phyloP scores from a whole-genome alignment of 495 filamentous ascomycete species.

The Aspergillus olivimuriae region DNA sequence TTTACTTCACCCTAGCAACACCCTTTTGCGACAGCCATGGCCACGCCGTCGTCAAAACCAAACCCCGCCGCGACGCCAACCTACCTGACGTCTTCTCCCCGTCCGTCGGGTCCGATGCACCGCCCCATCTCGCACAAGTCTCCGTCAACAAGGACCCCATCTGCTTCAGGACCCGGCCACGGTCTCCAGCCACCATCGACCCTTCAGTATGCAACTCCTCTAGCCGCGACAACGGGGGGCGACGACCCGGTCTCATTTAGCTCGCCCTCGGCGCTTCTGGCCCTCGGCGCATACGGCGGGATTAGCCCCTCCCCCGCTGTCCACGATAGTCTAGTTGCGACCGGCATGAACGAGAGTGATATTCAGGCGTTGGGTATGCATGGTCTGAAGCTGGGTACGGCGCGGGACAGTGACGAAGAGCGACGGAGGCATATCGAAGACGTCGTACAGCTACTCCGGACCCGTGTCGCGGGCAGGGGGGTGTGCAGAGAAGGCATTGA shows the following conservation, averaged over 20 bases:
- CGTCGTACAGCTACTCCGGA: conserved; percentile 35
- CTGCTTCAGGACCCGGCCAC: conserved; percentile 29
- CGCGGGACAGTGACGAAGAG: conserved; percentile 46
- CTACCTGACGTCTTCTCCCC: conserved; percentile 41
- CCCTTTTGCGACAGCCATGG: conserved; percentile 22
- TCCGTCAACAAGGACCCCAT: conserved; percentile 38
- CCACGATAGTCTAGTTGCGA: conserved; percentile 33
- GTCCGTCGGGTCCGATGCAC: conserved; percentile 33
- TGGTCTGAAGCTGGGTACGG: conserved; percentile 33
- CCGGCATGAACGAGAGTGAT: conserved; percentile 39
- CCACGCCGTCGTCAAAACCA: conserved; percentile 40
- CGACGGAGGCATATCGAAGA: conserved; percentile 46
- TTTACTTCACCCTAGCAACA: neutral
- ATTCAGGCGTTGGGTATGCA: conserved; percentile 40
- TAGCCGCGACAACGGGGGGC: conserved; percentile 23
- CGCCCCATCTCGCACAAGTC: conserved; percentile 40
- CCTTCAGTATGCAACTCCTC: conserved; percentile 39
- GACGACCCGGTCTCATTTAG: conserved; percentile 41
- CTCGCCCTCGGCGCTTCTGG: conserved; percentile 40
- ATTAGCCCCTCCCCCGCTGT: conserved; percentile 38
- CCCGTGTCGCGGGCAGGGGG: conserved; percentile 39
- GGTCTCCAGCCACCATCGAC: conserved; percentile 23
- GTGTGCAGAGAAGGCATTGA: conserved; percentile 82
- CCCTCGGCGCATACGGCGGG: conserved; percentile 36
- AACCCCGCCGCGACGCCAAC: conserved; percentile 40